These are phyloP conservation scores for Lipomyces oligophaga DNA, from an alignment of 805 yeast species.

Conservation along the genomic window DNA sequence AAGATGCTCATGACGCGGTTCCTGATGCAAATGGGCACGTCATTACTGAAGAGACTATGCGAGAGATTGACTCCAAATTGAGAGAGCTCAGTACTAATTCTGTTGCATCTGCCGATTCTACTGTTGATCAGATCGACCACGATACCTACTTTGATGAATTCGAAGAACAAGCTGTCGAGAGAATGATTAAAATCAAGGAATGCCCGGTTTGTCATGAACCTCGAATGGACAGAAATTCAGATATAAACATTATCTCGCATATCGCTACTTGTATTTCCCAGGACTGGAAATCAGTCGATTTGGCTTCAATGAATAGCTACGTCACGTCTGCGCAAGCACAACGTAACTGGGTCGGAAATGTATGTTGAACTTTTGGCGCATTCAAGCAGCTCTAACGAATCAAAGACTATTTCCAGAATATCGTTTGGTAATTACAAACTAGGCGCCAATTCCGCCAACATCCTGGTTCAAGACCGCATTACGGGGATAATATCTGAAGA, in stretches of 20 bases:
- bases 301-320: slow-evolving; percentile 60
- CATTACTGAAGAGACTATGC: neutral
- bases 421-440: slow-evolving; percentile 83
- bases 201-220: slow-evolving; percentile 81
- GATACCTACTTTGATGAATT: slow-evolving; percentile 10
- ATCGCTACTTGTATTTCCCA: slow-evolving; percentile 80
- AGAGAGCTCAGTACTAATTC: too few relatives aligned
- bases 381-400: neutral
- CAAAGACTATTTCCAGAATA: slow-evolving; percentile 69
- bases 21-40: neutral
- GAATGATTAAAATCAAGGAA: slow-evolving; percentile 56
- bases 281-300: slow-evolving; percentile 67
- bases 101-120: too few relatives aligned
- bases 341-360: slow-evolving; percentile 80
- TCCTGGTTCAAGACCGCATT: slow-evolving; percentile 84
- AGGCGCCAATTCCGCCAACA: slow-evolving; percentile 90
- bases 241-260: slow-evolving; percentile 75
- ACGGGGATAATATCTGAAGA: slow-evolving; percentile 91
- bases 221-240: slow-evolving; percentile 50
- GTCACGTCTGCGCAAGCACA: slow-evolving; percentile 80
- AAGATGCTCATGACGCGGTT: neutral
- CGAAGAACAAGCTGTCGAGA: slow-evolving; percentile 31
- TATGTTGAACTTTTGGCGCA: slow-evolving; percentile 1
- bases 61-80: neutral
- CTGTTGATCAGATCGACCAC: too few relatives aligned